Conservation (phyloP, 2,329 filamentous ascomycete genomes). For the Calonectria pseudoreteaudii region DNA sequence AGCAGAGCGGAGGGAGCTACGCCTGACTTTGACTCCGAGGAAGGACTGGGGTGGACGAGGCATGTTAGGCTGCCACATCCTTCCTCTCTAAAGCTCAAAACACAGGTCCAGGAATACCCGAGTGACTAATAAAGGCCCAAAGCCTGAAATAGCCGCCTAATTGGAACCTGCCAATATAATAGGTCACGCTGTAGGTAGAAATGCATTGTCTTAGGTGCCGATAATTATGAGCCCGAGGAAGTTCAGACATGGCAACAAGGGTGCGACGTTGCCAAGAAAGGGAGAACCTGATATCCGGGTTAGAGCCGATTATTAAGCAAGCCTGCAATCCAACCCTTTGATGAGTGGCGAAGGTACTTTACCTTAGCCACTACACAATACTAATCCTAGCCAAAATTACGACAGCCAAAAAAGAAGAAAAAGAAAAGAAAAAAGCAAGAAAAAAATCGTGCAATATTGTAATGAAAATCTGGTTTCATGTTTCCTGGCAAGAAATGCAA, state of each 20-base stretch:
- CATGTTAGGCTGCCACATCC: conserved; percentile 88
- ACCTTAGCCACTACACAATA: not conserved
- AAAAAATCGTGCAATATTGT: not conserved
- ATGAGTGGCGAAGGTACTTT: no score
- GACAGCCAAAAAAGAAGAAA: not conserved
- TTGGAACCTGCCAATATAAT: not conserved
- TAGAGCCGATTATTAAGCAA: conserved; percentile 18
- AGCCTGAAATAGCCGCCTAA: not conserved
- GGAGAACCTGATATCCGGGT: not conserved
- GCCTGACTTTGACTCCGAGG: conserved; percentile 79
- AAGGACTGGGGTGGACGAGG: conserved; percentile 92
- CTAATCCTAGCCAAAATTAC: not conserved
- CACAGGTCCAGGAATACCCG: not conserved
- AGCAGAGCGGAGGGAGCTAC: conserved; percentile 66
- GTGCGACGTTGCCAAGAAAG: conserved; percentile 3
- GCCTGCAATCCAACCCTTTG: not conserved
- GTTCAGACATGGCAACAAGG: not conserved
- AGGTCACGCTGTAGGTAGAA: not conserved
- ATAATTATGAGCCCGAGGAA: not conserved
- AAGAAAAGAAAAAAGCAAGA: not conserved
- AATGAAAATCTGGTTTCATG: not conserved
- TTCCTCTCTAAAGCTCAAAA: conserved; percentile 72
- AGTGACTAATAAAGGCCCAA: not conserved
- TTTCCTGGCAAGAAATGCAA: not conserved
- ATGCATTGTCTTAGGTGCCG: conserved; percentile 1